These are phyloP conservation scores for Dipteronia dyeriana DNA, from an alignment of 345 rosid genomes.

Conservation along the genomic window DNA sequence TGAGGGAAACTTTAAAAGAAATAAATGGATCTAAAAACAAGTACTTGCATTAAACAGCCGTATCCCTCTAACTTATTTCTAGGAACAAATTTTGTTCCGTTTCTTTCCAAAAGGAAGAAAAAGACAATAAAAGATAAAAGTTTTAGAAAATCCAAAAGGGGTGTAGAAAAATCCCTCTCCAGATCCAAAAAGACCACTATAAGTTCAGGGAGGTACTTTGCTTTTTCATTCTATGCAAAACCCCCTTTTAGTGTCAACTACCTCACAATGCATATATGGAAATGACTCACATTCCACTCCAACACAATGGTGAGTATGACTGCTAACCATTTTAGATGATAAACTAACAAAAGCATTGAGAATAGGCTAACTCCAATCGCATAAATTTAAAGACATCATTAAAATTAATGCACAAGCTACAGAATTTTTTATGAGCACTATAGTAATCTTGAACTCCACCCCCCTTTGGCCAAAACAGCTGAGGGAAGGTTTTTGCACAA, in stretches of 20 bases:
- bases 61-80: background rate
- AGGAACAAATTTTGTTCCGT: background rate
- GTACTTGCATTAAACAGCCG: background rate
- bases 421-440: background rate
- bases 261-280: background rate
- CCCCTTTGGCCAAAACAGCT: background rate
- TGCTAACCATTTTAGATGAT: background rate
- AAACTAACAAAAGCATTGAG: background rate
- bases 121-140: background rate
- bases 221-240: background rate
- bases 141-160: background rate
- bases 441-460: background rate
- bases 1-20: background rate
- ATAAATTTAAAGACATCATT: background rate
- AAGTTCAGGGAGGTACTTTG: background rate
- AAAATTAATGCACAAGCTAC: background rate
- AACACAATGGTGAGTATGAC: background rate
- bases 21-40: background rate
- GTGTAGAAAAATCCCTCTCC: background rate
- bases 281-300: background rate
- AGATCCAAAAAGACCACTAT: background rate
- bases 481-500: background rate
- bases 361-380: background rate
- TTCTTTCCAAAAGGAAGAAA: conserved; percentile 1
- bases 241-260: background rate